phyloP scores from a whole-genome alignment of 2,329 filamentous ascomycete genomes.

The Penicillium verrucosum region DNA sequence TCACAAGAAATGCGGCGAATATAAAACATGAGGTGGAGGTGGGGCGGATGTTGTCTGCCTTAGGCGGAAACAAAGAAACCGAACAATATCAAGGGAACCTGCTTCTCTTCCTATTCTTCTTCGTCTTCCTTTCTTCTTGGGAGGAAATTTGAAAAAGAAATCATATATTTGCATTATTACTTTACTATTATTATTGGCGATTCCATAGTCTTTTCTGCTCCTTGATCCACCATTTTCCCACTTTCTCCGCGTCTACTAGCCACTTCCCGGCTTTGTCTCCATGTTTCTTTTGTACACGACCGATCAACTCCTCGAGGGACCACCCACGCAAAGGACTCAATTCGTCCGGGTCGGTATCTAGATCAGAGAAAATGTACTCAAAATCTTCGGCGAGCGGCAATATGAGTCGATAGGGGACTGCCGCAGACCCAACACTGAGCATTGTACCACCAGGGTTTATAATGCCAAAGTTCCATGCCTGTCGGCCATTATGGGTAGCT shows the following conservation, averaged over 20 bases:
- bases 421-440: conserved; percentile 68
- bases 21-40: conserved; percentile 17
- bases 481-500: conserved; percentile 33
- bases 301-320: conserved; percentile 25
- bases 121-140: no score
- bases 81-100: conserved; percentile 2
- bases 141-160: not conserved
- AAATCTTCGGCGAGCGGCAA: conserved; percentile 76
- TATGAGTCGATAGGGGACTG: conserved; percentile 66
- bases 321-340: conserved; percentile 29
- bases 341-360: conserved; percentile 34
- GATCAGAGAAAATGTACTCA: conserved; percentile 34
- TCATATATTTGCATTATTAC: not conserved
- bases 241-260: conserved; percentile 34
- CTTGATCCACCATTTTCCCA: conserved; percentile 39
- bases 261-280: conserved; percentile 35
- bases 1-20: conserved; percentile 1
- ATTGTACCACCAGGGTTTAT: conserved; percentile 40
- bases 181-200: conserved; percentile 8
- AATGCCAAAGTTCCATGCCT: conserved; percentile 32
- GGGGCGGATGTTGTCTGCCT: conserved; percentile 25
- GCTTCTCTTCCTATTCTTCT: conserved; percentile 13
- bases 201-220: conserved; percentile 31
- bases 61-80: conserved; percentile 28
- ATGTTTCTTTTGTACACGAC: conserved; percentile 24